A percentile compares a stretch with the other conserved stretches of the same genome.
phyloP scores from a whole-genome alignment of 1,284 basidiomycete species.

The Malassezia caprae region DNA sequence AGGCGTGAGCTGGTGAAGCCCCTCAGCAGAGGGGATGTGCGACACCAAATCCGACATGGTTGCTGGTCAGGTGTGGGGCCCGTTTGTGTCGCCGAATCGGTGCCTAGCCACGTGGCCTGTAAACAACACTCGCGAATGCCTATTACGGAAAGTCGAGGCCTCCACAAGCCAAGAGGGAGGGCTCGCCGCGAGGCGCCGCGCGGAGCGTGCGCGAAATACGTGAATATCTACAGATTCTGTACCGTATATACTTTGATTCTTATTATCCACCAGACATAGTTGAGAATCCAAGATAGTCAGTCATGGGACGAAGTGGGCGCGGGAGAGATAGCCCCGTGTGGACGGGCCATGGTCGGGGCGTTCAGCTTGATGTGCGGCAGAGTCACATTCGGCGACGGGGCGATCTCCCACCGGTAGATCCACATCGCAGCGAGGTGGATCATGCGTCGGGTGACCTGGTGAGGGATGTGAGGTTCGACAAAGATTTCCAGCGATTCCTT shows the following conservation, averaged over 20 bases:
- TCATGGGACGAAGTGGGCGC: neutral
- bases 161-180: constrained; percentile 50
- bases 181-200: too few relatives aligned
- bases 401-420: constrained; percentile 11
- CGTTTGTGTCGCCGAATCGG: neutral
- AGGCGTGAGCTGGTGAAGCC: neutral
- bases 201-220: too few relatives aligned
- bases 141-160: constrained; percentile 34
- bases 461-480: neutral
- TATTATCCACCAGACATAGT: too few relatives aligned
- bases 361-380: neutral
- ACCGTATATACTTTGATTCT: too few relatives aligned
- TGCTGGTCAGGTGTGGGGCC: neutral
- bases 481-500: constrained; percentile 1
- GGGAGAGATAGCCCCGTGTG: neutral
- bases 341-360: neutral
- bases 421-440: constrained; percentile 1
- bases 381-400: neutral
- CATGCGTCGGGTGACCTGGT: constrained; percentile 1
- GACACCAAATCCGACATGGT: constrained; percentile 7
- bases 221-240: too few relatives aligned
- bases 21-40: neutral
- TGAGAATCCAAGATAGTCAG: neutral
- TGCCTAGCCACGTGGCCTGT: constrained; percentile 1
- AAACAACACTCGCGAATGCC: constrained; percentile 3